Evolutionary conservation across 148 eudicot genomes (phyloP).

Genomic region (Arctostaphylos glauca): DNA sequence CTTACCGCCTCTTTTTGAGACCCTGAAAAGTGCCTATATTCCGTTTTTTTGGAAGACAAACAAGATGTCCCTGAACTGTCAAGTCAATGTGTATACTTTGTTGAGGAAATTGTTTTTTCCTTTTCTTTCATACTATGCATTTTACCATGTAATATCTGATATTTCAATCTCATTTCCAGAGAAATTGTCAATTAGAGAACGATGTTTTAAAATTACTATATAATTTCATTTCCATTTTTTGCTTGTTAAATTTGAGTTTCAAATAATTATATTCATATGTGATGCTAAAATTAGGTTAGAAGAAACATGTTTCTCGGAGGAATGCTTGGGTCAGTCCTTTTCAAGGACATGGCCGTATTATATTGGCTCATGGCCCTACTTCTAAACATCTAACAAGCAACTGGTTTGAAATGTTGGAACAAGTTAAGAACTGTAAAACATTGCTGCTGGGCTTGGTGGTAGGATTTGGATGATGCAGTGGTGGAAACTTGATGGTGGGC

Average conservation of each 20-base stretch:
- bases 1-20: not conserved
- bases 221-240: not conserved
- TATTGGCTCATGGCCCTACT: not conserved
- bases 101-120: not conserved
- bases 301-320: not conserved
- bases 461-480: not conserved
- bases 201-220: not conserved
- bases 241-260: not conserved
- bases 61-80: not conserved
- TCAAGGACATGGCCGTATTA: not conserved
- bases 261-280: not conserved
- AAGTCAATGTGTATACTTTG: not conserved
- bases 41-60: not conserved
- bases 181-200: not conserved
- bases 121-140: not conserved
- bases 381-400: not conserved
- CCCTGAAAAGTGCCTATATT: not conserved
- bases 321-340: not conserved
- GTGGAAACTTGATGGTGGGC: too few species aligned
- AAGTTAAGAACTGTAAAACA: not conserved
- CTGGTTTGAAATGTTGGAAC: not conserved
- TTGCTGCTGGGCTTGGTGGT: not conserved
- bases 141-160: not conserved
- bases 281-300: not conserved
- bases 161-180: not conserved